A percentile compares a stretch with the other conserved stretches of the same genome.
Evolutionary conservation across 2,329 filamentous ascomycete species (phyloP).

Genomic region (Fusarium nanum): DNA sequence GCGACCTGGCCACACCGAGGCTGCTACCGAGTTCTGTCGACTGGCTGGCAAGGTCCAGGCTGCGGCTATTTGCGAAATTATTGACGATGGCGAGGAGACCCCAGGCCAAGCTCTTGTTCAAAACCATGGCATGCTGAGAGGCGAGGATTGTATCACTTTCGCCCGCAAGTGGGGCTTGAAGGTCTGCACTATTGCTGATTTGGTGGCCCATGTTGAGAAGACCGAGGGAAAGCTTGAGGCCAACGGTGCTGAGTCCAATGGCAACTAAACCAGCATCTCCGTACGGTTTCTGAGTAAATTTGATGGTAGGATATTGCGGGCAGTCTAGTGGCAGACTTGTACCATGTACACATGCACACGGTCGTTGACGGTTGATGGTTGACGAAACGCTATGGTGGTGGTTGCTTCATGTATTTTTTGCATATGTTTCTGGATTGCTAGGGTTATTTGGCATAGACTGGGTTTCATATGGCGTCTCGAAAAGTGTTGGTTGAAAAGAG

Average conservation of each 20-base stretch:
- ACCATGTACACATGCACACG: slow-evolving; percentile 14
- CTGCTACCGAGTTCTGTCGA: slow-evolving; percentile 88
- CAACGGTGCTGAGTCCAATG: slow-evolving; percentile 49
- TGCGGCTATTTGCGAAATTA: slow-evolving; percentile 90
- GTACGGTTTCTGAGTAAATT: background rate
- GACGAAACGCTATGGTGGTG: slow-evolving; percentile 18
- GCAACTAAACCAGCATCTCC: slow-evolving; percentile 24
- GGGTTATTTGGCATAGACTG: slow-evolving; percentile 38
- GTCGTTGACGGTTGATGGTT: slow-evolving; percentile 11
- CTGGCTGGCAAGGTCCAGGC: slow-evolving; percentile 82
- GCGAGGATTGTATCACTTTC: slow-evolving; percentile 89
- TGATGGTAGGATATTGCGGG: background rate
- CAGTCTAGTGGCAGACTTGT: slow-evolving; percentile 2
- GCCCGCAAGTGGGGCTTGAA: slow-evolving; percentile 88
- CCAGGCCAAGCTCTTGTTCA: slow-evolving; percentile 72
- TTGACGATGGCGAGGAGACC: slow-evolving; percentile 83
- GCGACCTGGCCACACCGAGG: slow-evolving; percentile 90
- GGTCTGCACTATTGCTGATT: slow-evolving; percentile 94
- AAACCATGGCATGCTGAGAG: slow-evolving; percentile 88
- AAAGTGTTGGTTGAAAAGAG: slow-evolving; percentile 36
- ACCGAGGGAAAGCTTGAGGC: slow-evolving; percentile 70
- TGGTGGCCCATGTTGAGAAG: slow-evolving; percentile 83
- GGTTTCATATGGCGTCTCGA: slow-evolving; percentile 38
- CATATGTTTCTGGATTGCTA: slow-evolving; percentile 39
- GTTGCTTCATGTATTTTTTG: slow-evolving; percentile 33